Evolutionary conservation across 2,329 filamentous ascomycete species (phyloP).

Genomic region (Sporothrix curviconia): DNA sequence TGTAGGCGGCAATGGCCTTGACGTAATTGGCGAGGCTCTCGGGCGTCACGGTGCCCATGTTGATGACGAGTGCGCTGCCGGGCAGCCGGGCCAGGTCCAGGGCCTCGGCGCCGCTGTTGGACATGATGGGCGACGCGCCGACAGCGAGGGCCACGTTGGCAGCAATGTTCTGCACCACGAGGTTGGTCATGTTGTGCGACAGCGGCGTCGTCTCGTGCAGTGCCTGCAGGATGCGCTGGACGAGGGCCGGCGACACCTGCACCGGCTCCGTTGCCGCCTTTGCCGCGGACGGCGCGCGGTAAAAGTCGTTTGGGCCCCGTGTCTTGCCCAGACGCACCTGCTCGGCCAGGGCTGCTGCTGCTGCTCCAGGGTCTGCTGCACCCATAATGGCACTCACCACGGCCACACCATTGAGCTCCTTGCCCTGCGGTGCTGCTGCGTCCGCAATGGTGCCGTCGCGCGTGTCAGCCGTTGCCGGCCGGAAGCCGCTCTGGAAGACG

Average conservation of each 20-base stretch:
- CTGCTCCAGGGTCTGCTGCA: constrained; percentile 57
- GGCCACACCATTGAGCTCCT: constrained; percentile 71
- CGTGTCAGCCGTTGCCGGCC: background rate
- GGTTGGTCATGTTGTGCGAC: constrained; percentile 95
- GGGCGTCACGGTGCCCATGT: constrained; percentile 87
- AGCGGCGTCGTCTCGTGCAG: constrained; percentile 63
- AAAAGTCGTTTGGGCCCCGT: constrained; percentile 13
- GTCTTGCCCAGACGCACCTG: constrained; percentile 39
- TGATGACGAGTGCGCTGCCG: constrained; percentile 75
- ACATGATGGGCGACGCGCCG: constrained; percentile 90
- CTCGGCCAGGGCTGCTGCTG: constrained; percentile 51
- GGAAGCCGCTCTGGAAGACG: constrained; percentile 57
- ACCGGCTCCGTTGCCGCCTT: constrained; percentile 6
- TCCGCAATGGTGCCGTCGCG: background rate
- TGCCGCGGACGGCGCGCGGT: background rate
- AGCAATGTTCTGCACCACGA: constrained; percentile 91
- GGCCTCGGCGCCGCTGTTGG: constrained; percentile 78
- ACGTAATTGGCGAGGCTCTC: constrained; percentile 66
- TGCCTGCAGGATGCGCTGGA: constrained; percentile 46
- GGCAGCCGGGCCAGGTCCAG: constrained; percentile 64
- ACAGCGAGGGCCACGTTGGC: constrained; percentile 82
- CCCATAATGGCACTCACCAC: constrained; percentile 85
- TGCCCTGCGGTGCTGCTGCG: no score
- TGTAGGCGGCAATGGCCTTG: constrained; percentile 74
- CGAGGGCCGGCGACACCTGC: background rate